phyloP scores from a whole-genome alignment of 306 rosid species.

The Prunus padus region DNA sequence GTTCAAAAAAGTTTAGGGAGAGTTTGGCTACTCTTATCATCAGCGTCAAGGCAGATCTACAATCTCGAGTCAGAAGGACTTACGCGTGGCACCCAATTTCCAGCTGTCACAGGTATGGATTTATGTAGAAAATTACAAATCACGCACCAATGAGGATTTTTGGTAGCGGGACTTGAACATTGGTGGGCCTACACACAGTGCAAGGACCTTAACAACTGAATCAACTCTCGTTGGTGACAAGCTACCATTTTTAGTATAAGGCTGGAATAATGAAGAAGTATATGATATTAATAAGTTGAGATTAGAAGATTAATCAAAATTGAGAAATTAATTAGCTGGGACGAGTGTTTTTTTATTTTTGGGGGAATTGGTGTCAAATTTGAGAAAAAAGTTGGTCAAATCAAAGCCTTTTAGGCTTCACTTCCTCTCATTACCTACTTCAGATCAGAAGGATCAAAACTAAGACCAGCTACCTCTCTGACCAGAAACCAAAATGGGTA shows the following conservation, averaged over 20 bases:
- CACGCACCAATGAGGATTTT: too few species aligned
- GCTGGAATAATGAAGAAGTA: too few species aligned
- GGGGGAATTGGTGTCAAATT: not conserved
- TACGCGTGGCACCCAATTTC: too few species aligned
- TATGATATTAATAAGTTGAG: too few species aligned
- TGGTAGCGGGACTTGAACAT: rapidly evolving
- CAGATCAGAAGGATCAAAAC: not conserved
- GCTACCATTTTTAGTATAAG: not conserved
- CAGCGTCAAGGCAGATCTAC: rapidly evolving
- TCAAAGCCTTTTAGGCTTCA: slow-evolving; percentile 23
- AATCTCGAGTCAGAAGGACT: too few species aligned
- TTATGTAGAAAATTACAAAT: too few species aligned
- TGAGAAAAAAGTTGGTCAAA: not conserved
- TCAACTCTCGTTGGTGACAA: not conserved
- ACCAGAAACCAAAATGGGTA: not conserved
- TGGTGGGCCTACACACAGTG: too few species aligned
- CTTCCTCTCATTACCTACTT: slow-evolving; percentile 22
- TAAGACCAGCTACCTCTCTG: not conserved
- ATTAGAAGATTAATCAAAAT: not conserved
- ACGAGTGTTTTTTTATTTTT: not conserved
- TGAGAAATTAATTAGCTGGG: too few species aligned
- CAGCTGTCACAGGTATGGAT: rapidly evolving
- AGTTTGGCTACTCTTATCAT: too few species aligned
- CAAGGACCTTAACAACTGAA: too few species aligned
- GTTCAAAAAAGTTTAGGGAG: too few species aligned